phyloP scores from a whole-genome alignment of 2,329 filamentous ascomycete genomes.

The Hansfordia pulvinata region DNA sequence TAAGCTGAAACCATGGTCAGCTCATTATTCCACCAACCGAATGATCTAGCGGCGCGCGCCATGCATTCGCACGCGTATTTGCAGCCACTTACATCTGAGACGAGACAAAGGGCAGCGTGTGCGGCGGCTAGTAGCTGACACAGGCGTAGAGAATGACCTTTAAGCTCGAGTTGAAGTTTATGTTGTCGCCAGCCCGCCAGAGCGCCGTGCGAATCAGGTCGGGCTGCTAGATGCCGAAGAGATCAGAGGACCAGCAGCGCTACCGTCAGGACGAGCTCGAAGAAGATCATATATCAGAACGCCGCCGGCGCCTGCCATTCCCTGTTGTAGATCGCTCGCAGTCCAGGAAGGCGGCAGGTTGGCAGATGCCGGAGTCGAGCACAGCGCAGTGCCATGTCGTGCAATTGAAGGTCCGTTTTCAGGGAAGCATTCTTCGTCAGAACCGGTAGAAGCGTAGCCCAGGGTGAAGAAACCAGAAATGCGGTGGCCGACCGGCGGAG shows the following conservation, averaged over 20 bases:
- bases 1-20: no score
- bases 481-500: constrained; percentile 23
- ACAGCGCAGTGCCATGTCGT: constrained; percentile 27
- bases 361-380: constrained; percentile 33
- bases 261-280: constrained; percentile 53
- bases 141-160: constrained; percentile 57
- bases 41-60: no score
- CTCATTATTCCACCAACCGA: no score
- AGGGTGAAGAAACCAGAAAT: constrained; percentile 15
- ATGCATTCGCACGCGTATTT: constrained; percentile 2
- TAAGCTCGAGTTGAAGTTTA: constrained; percentile 64
- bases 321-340: no score
- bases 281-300: constrained; percentile 49
- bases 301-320: constrained; percentile 42
- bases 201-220: constrained; percentile 58
- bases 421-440: constrained; percentile 9
- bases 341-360: constrained; percentile 51
- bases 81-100: constrained; percentile 58
- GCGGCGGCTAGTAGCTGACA: constrained; percentile 53
- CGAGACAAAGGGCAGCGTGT: constrained; percentile 57
- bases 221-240: constrained; percentile 62
- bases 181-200: constrained; percentile 58
- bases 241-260: constrained; percentile 50
- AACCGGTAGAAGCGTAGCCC: constrained; percentile 17
- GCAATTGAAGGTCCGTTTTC: constrained; percentile 23